Conservation (phyloP, 2,329 filamentous ascomycete genomes). For the Bisporella sp. region DNA sequence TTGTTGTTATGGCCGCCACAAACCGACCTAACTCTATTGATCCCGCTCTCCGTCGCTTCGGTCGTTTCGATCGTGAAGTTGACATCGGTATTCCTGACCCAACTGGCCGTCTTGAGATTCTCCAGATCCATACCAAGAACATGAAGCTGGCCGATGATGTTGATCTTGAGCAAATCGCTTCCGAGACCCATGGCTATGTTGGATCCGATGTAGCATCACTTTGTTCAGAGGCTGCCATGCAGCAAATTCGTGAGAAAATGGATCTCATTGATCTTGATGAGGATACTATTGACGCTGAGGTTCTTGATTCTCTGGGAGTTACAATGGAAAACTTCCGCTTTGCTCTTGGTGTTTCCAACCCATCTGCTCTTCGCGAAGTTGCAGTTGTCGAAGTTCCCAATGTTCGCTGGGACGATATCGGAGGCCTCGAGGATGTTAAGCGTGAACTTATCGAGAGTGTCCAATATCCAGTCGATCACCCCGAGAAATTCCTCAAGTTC, state of each 20-base stretch:
- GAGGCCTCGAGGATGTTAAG: constrained; percentile 97
- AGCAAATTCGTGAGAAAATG: constrained; percentile 99
- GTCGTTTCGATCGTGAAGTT: constrained; percentile 97
- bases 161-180: constrained; percentile 90
- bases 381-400: constrained; percentile 99
- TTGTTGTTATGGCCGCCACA: constrained; percentile 98
- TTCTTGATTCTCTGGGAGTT: constrained; percentile 93
- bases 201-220: constrained; percentile 97
- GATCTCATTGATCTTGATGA: constrained; percentile 98
- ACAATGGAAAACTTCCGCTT: constrained; percentile 99
- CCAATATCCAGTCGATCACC: constrained; percentile 98
- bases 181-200: constrained; percentile 98
- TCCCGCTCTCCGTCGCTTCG: constrained; percentile 92
- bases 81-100: constrained; percentile 98
- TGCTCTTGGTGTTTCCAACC: constrained; percentile 95
- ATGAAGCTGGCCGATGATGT: constrained; percentile 99
- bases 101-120: constrained; percentile 95
- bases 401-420: constrained; percentile 99
- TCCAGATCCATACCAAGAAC: constrained; percentile 99
- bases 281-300: constrained; percentile 97
- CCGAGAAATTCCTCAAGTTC: constrained; percentile 99
- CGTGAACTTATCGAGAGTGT: constrained; percentile 98
- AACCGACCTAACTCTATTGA: constrained; percentile 99
- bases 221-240: constrained; percentile 98
- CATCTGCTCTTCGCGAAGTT: constrained; percentile 95